Evolutionary conservation across 2,329 filamentous ascomycete genomes (phyloP).

Genomic region (Paecilomyces formosus): DNA sequence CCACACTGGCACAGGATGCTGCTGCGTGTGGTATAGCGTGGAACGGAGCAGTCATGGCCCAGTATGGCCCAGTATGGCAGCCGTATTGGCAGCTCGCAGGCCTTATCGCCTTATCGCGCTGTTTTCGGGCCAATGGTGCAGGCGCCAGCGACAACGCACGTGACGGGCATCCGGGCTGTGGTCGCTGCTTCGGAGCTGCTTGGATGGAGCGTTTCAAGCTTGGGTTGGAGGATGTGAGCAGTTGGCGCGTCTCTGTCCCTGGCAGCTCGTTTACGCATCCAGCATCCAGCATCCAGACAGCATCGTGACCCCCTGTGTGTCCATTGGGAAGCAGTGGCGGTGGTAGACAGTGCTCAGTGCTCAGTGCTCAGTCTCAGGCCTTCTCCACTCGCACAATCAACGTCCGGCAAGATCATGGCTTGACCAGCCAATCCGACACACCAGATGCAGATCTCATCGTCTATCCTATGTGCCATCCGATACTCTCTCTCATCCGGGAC

Average conservation of each 20-base stretch:
- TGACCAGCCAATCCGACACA: conserved; percentile 28
- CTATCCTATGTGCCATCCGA: background rate
- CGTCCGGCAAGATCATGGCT: conserved; percentile 13
- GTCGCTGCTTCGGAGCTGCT: background rate
- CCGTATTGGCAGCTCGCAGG: background rate
- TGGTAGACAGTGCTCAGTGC: background rate
- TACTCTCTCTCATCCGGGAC: background rate
- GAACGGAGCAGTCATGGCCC: background rate
- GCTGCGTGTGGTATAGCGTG: background rate
- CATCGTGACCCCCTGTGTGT: background rate
- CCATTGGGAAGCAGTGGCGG: background rate
- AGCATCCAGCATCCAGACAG: background rate
- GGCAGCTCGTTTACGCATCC: background rate
- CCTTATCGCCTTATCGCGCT: conserved; percentile 8
- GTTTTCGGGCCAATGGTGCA: conserved; percentile 1
- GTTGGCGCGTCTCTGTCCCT: background rate
- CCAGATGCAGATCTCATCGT: conserved; percentile 14
- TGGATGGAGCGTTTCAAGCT: background rate
- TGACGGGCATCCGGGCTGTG: background rate
- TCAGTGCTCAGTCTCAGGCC: conserved; percentile 7
- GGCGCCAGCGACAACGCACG: background rate
- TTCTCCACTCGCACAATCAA: conserved; percentile 4
- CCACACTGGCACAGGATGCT: background rate
- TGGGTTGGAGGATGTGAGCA: background rate
- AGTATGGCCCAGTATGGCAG: background rate